Conservation (phyloP, 805 yeast genomes). For the Myxozyma geophila region DNA sequence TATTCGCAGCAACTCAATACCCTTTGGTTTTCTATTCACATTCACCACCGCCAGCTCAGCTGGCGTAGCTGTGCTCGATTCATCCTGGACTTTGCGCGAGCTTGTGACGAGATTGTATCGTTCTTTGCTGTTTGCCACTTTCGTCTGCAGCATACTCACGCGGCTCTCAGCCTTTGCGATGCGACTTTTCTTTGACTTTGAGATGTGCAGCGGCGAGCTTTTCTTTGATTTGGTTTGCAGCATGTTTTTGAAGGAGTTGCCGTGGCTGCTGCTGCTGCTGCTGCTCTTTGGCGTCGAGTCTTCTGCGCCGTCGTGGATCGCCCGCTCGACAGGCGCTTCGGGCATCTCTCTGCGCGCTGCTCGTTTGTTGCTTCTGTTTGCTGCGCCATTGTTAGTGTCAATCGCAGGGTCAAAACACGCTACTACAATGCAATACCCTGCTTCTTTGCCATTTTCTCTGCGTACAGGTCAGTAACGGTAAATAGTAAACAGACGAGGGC, state of each 20-base stretch:
- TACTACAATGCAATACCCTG: slow-evolving; percentile 9
- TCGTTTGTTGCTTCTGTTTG: slow-evolving; percentile 25
- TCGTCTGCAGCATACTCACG: slow-evolving; percentile 2
- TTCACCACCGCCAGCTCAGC: not conserved
- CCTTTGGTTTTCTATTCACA: not conserved
- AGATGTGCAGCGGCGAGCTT: slow-evolving; percentile 10
- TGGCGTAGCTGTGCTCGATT: not conserved
- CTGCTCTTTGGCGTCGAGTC: slow-evolving; percentile 3
- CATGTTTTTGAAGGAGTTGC: not conserved
- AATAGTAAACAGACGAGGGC: not conserved
- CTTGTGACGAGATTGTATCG: slow-evolving; percentile 6
- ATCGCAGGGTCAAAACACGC: not conserved
- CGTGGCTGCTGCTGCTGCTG: too few relatives aligned
- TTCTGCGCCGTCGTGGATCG: slow-evolving; percentile 20
- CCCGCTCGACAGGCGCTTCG: slow-evolving; percentile 14
- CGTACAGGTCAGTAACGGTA: not conserved
- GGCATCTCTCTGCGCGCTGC: slow-evolving; percentile 32
- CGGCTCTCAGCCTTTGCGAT: slow-evolving; percentile 15
- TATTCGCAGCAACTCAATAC: slow-evolving; percentile 10
- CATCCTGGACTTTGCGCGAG: not conserved
- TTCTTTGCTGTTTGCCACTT: slow-evolving; percentile 13
- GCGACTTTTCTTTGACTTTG: slow-evolving; percentile 10
- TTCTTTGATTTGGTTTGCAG: slow-evolving; percentile 6
- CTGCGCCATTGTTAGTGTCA: not conserved
- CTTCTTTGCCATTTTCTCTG: slow-evolving; percentile 23